Base-by-base conservation (phyloP, 2,329 filamentous ascomycete genomes). In the Apiospora koreana region DNA sequence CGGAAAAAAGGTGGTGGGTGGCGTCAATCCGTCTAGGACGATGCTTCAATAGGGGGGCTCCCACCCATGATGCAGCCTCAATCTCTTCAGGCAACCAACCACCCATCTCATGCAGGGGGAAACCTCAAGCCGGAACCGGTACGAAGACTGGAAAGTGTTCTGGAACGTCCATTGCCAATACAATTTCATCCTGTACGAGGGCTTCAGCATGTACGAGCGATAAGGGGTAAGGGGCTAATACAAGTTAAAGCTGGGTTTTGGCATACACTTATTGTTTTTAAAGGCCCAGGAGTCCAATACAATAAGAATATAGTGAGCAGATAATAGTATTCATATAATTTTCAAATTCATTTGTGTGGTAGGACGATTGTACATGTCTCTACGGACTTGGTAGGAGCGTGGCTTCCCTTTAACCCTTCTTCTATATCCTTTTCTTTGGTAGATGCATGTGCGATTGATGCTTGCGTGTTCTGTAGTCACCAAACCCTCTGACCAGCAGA, bases 331-430 rank as follows among this genome's bases (percentile, higher is more conserved):
- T 35, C 35, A 54, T 58, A 4, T 35, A 2, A n/a, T 58, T 58
- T 58, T 6, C 35, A 21, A n/a, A 62, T 62, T 62, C 38, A 9
- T 14, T 10, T 23, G 31, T 35, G 31, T 14, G 31, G 18, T 38
- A 62, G 54, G 54, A 62, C 31, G 16, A n/a, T 6, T 38, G 9
- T 62, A 31, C 21, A 35, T 38, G 31, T 62, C 54, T 62, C 54
- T 38, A 62, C 28, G 1, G 7, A 62, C 54, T 62, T 38, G 54
- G 54, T 62, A 62, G 54, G 54, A 62, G 54, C 28, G 3, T 38
- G 31, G 35, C 31, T 31, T 62, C 54, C 54, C 54, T 62, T 62
- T 62, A 62, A 62, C 54, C 54, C 28, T 38, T 62, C 54, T 58
- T 58, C 50, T 35, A n/a, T 7, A 1, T 35, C 12, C 28, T 54